Conservation (phyloP, 441 rosid genomes). For the Bruguiera hainesii region DNA sequence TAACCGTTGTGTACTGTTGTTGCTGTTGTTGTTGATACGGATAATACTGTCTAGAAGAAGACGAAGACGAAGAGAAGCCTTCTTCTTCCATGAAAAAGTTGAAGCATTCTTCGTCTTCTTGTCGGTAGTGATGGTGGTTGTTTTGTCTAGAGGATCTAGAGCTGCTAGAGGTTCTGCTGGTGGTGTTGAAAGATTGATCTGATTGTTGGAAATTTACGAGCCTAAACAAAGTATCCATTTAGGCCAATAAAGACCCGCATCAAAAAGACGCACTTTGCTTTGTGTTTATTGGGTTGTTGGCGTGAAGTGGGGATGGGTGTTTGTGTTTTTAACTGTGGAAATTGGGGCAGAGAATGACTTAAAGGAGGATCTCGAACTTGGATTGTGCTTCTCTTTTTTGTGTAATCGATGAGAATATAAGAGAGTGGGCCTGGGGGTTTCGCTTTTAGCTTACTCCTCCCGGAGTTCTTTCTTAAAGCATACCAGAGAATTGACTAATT, state of each 20-base stretch:
- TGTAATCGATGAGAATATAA: conserved; percentile 36
- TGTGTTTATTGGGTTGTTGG: conserved; percentile 2
- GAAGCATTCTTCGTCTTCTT: conserved; percentile 85
- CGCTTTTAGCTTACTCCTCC: conserved; percentile 31
- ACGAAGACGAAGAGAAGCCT: conserved; percentile 91
- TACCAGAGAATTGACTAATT: conserved; percentile 17
- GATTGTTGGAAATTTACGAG: conserved; percentile 72
- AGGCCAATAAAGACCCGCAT: conserved; percentile 44
- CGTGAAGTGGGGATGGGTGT: conserved; percentile 9
- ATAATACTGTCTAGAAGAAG: conserved; percentile 64
- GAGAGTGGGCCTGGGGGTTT: conserved; percentile 38
- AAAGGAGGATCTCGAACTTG: conserved; percentile 33
- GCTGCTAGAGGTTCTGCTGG: conserved; percentile 76
- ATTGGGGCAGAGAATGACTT: conserved; percentile 22
- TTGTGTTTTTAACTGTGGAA: conserved; percentile 26
- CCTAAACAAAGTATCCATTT: conserved; percentile 94
- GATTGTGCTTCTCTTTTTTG: conserved; percentile 34
- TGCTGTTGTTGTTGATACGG: conserved; percentile 24
- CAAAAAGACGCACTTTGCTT: conserved; percentile 26
- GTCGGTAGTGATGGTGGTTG: conserved; percentile 36
- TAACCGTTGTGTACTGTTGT: conserved; percentile 19
- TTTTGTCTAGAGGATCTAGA: conserved; percentile 67
- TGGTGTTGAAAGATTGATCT: conserved; percentile 59
- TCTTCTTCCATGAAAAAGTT: conserved; percentile 98
- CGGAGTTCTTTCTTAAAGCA: neutral